Conservation (phyloP, 495 filamentous ascomycete species). For the Annulohypoxylon stygium region DNA sequence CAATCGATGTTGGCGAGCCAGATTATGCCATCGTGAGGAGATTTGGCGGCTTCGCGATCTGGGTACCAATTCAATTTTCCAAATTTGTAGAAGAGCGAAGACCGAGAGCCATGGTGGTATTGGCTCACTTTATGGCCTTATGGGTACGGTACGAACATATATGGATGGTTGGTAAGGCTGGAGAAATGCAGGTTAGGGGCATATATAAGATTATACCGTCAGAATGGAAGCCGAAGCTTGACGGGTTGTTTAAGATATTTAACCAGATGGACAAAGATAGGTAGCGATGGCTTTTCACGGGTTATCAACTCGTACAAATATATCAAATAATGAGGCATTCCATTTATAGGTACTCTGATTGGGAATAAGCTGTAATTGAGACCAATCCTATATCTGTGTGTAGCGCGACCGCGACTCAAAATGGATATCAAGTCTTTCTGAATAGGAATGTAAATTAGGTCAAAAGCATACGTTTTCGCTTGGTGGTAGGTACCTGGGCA, state of each 20-base stretch:
- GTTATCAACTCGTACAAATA: background rate
- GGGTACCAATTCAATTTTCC: constrained; percentile 53
- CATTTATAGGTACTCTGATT: too few species aligned
- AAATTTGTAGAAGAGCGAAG: constrained; percentile 53
- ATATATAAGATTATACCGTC: constrained; percentile 55
- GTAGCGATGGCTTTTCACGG: background rate
- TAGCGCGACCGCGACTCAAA: too few species aligned
- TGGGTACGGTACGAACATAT: constrained; percentile 51
- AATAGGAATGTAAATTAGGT: too few species aligned
- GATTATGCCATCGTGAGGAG: constrained; percentile 52
- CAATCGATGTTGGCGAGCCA: constrained; percentile 47
- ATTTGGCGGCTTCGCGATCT: constrained; percentile 55
- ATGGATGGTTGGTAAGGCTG: constrained; percentile 58
- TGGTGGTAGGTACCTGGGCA: too few species aligned
- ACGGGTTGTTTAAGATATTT: constrained; percentile 50
- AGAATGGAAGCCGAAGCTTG: constrained; percentile 56
- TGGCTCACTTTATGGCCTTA: constrained; percentile 57
- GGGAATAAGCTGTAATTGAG: too few species aligned
- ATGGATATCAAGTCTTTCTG: too few species aligned
- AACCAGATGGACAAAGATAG: constrained; percentile 37
- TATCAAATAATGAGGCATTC: background rate
- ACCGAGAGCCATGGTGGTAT: constrained; percentile 57
- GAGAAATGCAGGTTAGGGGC: constrained; percentile 56
- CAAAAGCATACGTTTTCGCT: too few species aligned
- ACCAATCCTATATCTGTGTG: too few species aligned